These are phyloP conservation scores for Geranomyces variabilis DNA, from an alignment of 192 early-diverging fungal species.

Conservation along the genomic window DNA sequence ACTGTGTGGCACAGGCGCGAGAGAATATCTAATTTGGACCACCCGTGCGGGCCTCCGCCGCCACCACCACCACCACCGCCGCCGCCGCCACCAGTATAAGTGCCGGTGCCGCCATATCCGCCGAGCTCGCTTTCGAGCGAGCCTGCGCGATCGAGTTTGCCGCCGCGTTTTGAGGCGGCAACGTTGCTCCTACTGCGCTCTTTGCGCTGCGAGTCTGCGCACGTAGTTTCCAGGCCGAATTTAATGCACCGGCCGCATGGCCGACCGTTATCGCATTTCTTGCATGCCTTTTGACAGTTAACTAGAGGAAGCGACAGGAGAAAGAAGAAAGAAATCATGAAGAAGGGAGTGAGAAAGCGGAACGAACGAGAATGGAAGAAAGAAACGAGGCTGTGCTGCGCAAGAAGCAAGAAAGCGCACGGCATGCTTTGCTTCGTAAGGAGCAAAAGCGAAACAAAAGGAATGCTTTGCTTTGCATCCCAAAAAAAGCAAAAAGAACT, in stretches of 20 bases:
- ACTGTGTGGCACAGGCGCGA: conserved; percentile 36
- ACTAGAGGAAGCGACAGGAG: conserved; percentile 26
- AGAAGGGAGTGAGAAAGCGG: no score
- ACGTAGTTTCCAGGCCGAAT: conserved; percentile 69
- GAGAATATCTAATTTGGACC: conserved; percentile 39
- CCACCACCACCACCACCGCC: no score
- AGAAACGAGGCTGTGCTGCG: no score
- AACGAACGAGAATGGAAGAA: no score
- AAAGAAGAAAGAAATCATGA: background rate
- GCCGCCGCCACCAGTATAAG: no score
- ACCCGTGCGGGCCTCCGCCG: background rate
- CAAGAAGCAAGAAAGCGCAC: no score
- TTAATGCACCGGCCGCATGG: conserved; percentile 82
- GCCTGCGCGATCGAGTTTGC: conserved; percentile 61
- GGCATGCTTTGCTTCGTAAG: no score
- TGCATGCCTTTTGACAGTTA: conserved; percentile 88
- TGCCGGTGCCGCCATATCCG: no score
- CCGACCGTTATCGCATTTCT: conserved; percentile 83
- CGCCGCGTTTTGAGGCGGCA: conserved; percentile 38
- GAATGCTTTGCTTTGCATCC: background rate
- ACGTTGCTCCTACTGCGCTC: conserved; percentile 32
- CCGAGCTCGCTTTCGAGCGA: no score
- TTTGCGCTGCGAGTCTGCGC: conserved; percentile 77
- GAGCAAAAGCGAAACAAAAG: no score
- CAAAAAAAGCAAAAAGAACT: conserved; percentile 3